phyloP scores from a whole-genome alignment of 345 rosid genomes.

The Geranium rotundifolium region DNA sequence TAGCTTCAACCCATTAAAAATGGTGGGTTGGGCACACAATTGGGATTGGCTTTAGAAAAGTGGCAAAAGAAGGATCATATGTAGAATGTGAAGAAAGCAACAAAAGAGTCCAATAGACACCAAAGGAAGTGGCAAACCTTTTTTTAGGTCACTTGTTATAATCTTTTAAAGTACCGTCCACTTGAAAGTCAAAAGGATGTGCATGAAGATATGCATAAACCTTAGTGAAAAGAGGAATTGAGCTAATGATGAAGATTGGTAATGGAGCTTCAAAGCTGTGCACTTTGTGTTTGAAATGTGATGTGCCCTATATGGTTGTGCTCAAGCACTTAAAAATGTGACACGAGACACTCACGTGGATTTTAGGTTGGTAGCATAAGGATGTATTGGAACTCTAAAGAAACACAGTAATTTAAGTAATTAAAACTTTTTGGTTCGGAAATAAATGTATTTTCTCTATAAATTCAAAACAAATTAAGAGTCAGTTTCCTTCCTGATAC shows the following conservation, averaged over 20 bases:
- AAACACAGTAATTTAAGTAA: too few species aligned
- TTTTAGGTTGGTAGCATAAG: too few species aligned
- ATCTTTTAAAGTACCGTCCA: constrained; percentile 17
- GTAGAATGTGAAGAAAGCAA: background rate
- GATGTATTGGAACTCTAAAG: too few species aligned
- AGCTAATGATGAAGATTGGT: constrained; percentile 7
- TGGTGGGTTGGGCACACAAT: background rate
- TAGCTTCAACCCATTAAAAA: background rate
- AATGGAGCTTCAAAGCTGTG: constrained; percentile 8
- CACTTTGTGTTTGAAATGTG: background rate
- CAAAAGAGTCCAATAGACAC: background rate
- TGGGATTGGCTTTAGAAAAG: background rate
- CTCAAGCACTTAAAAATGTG: too few species aligned
- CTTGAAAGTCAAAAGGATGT: background rate
- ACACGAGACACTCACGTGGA: too few species aligned
- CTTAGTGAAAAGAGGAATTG: background rate
- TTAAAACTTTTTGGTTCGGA: too few species aligned
- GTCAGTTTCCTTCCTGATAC: too few species aligned
- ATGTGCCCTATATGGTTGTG: background rate
- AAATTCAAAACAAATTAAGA: too few species aligned
- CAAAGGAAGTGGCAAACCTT: constrained; percentile 3
- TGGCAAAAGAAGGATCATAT: background rate
- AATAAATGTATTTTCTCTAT: too few species aligned
- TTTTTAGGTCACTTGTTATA: constrained; percentile 1
- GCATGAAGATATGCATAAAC: background rate